phyloP scores from a whole-genome alignment of 495 filamentous ascomycete species.

The Talaromyces ruber region DNA sequence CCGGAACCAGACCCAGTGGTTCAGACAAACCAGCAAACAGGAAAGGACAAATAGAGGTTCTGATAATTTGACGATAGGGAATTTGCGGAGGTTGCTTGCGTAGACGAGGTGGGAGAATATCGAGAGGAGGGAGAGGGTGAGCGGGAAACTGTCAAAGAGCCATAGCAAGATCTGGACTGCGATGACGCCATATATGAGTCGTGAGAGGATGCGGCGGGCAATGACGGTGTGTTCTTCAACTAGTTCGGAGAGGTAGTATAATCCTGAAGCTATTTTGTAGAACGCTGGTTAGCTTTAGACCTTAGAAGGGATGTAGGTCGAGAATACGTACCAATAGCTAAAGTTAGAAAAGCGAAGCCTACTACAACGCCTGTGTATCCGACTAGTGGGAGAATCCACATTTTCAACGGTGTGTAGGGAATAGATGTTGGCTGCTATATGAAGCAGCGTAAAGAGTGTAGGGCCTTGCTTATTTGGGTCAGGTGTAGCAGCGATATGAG shows the following conservation, averaged over 20 bases:
- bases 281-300: neutral
- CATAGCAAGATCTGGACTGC: conserved; percentile 63
- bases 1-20: conserved; percentile 95
- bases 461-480: neutral
- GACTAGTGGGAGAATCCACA: conserved; percentile 88
- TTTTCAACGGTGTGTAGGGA: conserved; percentile 31
- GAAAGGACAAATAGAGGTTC: conserved; percentile 84
- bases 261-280: conserved; percentile 63
- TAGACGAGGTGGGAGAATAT: conserved; percentile 82
- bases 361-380: conserved; percentile 83
- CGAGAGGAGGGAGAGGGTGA: conserved; percentile 61
- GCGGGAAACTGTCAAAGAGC: conserved; percentile 77
- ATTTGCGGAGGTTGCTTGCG: conserved; percentile 76
- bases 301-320: neutral
- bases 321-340: conserved; percentile 68
- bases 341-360: conserved; percentile 86
- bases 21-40: conserved; percentile 77
- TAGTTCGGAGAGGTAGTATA: conserved; percentile 96
- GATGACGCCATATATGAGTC: conserved; percentile 80
- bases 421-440: neutral
- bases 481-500: neutral
- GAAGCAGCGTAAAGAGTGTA: neutral
- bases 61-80: conserved; percentile 79
- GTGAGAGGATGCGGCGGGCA: conserved; percentile 73
- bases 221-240: conserved; percentile 96